A percentile compares a stretch with the other conserved stretches of the same genome.
These are phyloP conservation scores for Penicillium italicum DNA, from an alignment of 2,329 filamentous ascomycete genomes.

Conservation along the genomic window DNA sequence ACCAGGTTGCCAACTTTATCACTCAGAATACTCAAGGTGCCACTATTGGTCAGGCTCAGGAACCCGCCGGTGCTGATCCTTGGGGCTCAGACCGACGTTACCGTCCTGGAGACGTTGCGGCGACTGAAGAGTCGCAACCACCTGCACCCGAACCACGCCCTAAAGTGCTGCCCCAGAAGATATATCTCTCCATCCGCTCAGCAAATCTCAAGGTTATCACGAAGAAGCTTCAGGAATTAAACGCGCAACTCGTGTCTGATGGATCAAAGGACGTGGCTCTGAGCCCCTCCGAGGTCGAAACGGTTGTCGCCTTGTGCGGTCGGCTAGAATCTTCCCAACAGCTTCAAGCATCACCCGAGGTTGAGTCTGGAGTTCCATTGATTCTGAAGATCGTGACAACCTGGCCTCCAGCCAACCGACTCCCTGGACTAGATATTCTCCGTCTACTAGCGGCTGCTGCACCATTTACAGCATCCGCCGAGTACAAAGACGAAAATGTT, in stretches of 20 bases:
- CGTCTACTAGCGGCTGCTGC: conserved; percentile 72
- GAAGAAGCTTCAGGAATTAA: conserved; percentile 73
- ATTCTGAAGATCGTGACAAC: conserved; percentile 68
- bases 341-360: conserved; percentile 45
- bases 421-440: conserved; percentile 82
- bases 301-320: conserved; percentile 58
- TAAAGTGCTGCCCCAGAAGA: conserved; percentile 70
- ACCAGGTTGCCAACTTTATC: conserved; percentile 92
- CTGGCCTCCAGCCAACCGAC: conserved; percentile 77
- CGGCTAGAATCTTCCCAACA: conserved; percentile 54
- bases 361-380: conserved; percentile 57
- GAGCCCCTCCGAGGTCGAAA: conserved; percentile 66
- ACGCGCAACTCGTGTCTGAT: conserved; percentile 62
- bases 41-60: conserved; percentile 64
- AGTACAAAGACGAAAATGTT: conserved; percentile 55
- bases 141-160: conserved; percentile 43
- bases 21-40: conserved; percentile 83
- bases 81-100: conserved; percentile 77
- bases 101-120: conserved; percentile 63
- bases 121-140: conserved; percentile 26
- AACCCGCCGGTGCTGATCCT: conserved; percentile 59
- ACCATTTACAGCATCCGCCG: conserved; percentile 62
- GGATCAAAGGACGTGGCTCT: conserved; percentile 71
- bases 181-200: conserved; percentile 72
- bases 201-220: conserved; percentile 68